Base-by-base conservation (phyloP, 805 yeast genomes). In the Yamadazyma kitorensis region DNA sequence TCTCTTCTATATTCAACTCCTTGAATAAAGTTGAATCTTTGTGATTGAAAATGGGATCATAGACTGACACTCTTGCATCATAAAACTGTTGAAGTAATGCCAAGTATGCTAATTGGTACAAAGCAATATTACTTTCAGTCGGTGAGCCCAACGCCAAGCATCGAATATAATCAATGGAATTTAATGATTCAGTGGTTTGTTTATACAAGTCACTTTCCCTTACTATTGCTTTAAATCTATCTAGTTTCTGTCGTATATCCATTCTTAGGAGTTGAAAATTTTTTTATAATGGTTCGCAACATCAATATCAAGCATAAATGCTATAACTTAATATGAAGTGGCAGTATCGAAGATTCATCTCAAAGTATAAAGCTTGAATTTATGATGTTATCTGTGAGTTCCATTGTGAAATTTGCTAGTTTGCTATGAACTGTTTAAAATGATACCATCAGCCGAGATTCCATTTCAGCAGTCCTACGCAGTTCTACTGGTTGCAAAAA, bases 71-170 rank as follows among this genome's bases (percentile, higher is more conserved):
- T 6, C 46, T 17, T 0, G 38, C 19, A 0, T 39, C 37, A 0
- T 45, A 40, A 3, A 48, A 39, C 4, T 36, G 17, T 0, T 54
- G 52, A 2, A 83, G 25, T 13, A 70, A 63, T n/a, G 61, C 36
- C 17, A 83, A 51, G 30, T 77, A 54, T 1, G 87, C 88, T 7
- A 83, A 51, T 55, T 85, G 95, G 52, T 71, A 82, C 25, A 76
- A 57, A 2, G 91, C 82, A 16, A 74, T 72, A n/a, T 49, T 53
- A 34, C 76, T 80, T 5, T 72, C 72, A 10, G 72, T 55, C 4
- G 86, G 83, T 4, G 78, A 68, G 0, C 94, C 95, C 14, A 85
- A 59, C 0, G 91, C 94, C 19, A 85, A 55, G 47, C 91, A 84
- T 45, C 87, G 61, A 40, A 85, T 68, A 17, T 39, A 45, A 4